Base-by-base conservation (phyloP, 1,284 basidiomycete species). In the Neolentinus lepideus region DNA sequence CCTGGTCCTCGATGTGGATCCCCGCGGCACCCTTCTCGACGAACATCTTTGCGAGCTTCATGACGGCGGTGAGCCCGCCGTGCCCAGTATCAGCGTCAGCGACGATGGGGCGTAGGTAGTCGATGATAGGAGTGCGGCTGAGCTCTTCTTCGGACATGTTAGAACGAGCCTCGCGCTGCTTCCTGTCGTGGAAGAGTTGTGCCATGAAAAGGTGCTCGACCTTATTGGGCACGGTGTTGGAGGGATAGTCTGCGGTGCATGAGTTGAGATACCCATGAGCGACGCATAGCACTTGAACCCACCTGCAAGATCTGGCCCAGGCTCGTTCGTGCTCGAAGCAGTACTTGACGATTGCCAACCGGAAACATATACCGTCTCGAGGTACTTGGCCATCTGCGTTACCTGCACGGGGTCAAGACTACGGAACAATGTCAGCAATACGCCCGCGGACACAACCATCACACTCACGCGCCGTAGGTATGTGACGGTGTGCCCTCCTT, bases 371-470 rank as follows among this genome's bases (percentile, higher is more conserved):
- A 99, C 90, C 2, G 94, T 96, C 74, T 99, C 96, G 64, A 98
- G 88, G 71, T 97, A 90, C 70, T 96, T 96, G 31, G 95, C 95
- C 96, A 99, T 99, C 74, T 99, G 96, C 0, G 94, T 94, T 62
- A 94, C 81, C 75, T 99, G 96, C 12, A 99, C 94, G 1, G 95
- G 94, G 73, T 99, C 97, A 60, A 99, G 85, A 29, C 93, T 95
- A 62, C 12, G 47, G 9, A 27, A 54, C 35, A 22, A 1, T 38
- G 46, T 29, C 11, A 29, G 33, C 45, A 29, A 48, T 26, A 47
- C 56, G 54, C 52, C 14, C 11, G 3, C 2, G 10, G 12, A 21
- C 19, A 3, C 38, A 6, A 51, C 26, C 36, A 16, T 38, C 24
- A 11, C 50, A 90, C 93, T 83, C 67, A 95, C 92, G 95, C 95